Evolutionary conservation across 179 eudicot genomes (phyloP).

Genomic region (Silene vulgaris): DNA sequence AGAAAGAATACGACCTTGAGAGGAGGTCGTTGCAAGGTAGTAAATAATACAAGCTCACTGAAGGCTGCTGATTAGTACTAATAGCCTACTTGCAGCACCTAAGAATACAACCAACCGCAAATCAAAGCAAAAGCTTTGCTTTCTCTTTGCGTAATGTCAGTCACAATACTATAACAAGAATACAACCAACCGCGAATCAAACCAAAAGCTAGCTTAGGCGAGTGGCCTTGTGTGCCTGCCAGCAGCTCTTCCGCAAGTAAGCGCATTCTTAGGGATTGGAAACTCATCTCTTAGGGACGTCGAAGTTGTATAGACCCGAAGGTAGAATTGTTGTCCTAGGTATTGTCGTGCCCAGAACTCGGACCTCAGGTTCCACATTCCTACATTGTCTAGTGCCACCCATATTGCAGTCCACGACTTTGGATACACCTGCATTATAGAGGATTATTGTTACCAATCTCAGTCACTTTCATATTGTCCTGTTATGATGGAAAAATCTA

Average conservation of each 20-base stretch:
- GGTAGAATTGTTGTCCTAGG: constrained; percentile 76
- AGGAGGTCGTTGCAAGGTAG: constrained; percentile 35
- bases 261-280: constrained; percentile 85
- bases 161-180: not conserved
- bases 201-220: constrained; percentile 19
- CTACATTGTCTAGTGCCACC: constrained; percentile 78
- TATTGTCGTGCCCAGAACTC: constrained; percentile 93
- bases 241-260: constrained; percentile 75
- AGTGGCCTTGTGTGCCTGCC: constrained; percentile 73
- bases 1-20: constrained; percentile 52
- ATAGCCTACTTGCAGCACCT: constrained; percentile 20
- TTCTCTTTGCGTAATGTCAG: constrained; percentile 17
- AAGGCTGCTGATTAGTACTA: constrained; percentile 22
- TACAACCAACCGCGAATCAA: no score
- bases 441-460: not conserved
- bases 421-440: constrained; percentile 66
- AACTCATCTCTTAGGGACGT: constrained; percentile 76
- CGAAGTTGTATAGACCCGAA: constrained; percentile 64
- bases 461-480: not conserved
- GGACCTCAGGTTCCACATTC: constrained; percentile 89
- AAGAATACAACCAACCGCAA: constrained; percentile 22
- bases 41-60: constrained; percentile 26
- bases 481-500: not conserved
- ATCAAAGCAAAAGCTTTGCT: constrained; percentile 28
- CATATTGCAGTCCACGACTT: constrained; percentile 81